Evolutionary conservation across 176 grass and related monocot genomes (phyloP).

Genomic region (Canna indica): DNA sequence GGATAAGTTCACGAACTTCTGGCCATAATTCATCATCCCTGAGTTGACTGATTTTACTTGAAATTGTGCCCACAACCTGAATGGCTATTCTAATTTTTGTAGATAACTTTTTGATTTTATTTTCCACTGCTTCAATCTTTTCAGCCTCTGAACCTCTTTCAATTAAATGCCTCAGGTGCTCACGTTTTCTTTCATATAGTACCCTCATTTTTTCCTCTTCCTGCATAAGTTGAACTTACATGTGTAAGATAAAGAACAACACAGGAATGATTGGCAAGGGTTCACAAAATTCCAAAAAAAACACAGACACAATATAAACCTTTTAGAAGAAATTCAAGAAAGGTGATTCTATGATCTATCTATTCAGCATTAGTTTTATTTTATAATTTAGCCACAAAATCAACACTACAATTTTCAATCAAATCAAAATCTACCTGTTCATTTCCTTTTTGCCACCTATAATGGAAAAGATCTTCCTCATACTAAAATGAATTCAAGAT

Average conservation of each 20-base stretch:
- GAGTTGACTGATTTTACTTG: conserved; percentile 76
- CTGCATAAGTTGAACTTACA: conserved; percentile 27
- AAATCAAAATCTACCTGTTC: neutral
- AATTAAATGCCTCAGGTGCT: conserved; percentile 52
- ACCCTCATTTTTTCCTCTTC: conserved; percentile 68
- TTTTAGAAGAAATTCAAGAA: no score
- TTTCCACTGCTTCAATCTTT: conserved; percentile 58
- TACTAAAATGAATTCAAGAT: neutral
- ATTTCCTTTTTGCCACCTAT: neutral
- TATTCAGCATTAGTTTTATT: no score
- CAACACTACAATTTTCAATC: neutral
- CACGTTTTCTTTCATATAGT: conserved; percentile 56
- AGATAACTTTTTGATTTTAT: conserved; percentile 73
- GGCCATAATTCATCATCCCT: conserved; percentile 97
- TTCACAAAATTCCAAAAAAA: no score
- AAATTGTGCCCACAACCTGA: conserved; percentile 79
- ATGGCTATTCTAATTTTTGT: conserved; percentile 94
- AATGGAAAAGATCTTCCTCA: neutral
- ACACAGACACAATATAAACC: no score
- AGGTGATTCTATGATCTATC: no score
- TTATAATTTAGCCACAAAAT: neutral
- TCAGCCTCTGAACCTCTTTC: conserved; percentile 77
- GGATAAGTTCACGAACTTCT: conserved; percentile 70
- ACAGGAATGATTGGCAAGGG: neutral
- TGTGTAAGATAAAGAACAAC: neutral